These are phyloP conservation scores for Beauveria caledonica DNA, from an alignment of 2,329 filamentous ascomycete species.

Conservation along the genomic window DNA sequence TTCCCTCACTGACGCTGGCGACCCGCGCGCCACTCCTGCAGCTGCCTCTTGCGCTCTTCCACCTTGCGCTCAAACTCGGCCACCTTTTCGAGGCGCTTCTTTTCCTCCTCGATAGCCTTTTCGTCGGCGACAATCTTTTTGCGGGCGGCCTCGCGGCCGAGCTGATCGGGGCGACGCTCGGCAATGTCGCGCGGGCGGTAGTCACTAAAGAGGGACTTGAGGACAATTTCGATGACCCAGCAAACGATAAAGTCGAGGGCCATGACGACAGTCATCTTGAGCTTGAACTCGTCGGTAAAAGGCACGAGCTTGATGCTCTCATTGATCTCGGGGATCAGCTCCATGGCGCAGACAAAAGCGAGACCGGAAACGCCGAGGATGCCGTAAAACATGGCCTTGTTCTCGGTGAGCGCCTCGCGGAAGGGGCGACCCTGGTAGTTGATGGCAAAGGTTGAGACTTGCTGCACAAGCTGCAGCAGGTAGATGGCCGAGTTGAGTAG, in stretches of 20 bases:
- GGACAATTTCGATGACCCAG: constrained; percentile 75
- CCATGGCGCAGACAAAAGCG: constrained; percentile 88
- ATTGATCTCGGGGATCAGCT: constrained; percentile 93
- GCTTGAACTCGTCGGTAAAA: constrained; percentile 83
- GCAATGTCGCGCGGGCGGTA: constrained; percentile 93
- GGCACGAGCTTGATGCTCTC: constrained; percentile 86
- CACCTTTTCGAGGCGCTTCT: constrained; percentile 44
- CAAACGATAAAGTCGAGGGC: constrained; percentile 78
- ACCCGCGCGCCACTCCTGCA: constrained; percentile 39
- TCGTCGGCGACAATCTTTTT: constrained; percentile 48
- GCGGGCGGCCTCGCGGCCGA: constrained; percentile 64
- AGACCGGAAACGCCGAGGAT: constrained; percentile 83
- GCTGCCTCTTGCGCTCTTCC: constrained; percentile 39
- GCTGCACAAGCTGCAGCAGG: constrained; percentile 93
- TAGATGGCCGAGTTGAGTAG: constrained; percentile 96
- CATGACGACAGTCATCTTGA: constrained; percentile 78
- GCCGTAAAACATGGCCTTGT: constrained; percentile 97
- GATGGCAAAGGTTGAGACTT: constrained; percentile 97
- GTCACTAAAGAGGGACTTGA: constrained; percentile 84
- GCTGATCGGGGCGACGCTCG: constrained; percentile 74
- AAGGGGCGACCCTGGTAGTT: constrained; percentile 99
- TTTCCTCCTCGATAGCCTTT: constrained; percentile 43
- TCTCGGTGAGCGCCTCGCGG: constrained; percentile 90
- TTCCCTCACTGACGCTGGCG: constrained; percentile 15
- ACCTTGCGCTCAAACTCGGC: constrained; percentile 52